These are phyloP conservation scores for Fusarium pseudoanthophilum DNA, from an alignment of 2,329 filamentous ascomycete genomes.

Conservation along the genomic window DNA sequence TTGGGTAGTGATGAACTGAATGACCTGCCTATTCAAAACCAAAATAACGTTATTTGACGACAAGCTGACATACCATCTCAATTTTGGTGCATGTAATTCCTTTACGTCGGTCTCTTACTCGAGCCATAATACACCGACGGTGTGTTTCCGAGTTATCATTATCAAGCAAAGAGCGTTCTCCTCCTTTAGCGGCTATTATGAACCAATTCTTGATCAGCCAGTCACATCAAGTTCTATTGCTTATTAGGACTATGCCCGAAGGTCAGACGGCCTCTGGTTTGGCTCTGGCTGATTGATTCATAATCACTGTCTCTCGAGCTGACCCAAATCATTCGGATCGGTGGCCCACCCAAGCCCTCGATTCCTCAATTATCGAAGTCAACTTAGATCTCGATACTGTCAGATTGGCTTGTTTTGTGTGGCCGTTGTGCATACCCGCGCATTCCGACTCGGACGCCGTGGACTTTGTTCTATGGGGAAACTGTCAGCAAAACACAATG, in stretches of 20 bases:
- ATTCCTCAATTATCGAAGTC: slow-evolving; percentile 3
- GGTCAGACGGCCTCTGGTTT: slow-evolving; percentile 8
- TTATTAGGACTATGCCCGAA: not conserved
- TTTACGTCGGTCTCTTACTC: not conserved
- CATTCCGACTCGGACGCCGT: slow-evolving; percentile 32
- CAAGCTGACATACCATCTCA: slow-evolving; percentile 30
- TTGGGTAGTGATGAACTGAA: slow-evolving; percentile 25
- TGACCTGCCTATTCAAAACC: slow-evolving; percentile 28
- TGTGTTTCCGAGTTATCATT: not conserved
- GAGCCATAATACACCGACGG: not conserved
- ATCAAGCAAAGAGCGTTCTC: slow-evolving; percentile 12
- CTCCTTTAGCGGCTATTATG: slow-evolving; percentile 4
- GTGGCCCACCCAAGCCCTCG: slow-evolving; percentile 4
- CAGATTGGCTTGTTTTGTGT: slow-evolving; percentile 12
- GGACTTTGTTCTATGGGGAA: not conserved
- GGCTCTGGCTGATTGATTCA: slow-evolving; percentile 15
- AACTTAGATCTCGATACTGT: slow-evolving; percentile 25
- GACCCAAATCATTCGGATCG: slow-evolving; percentile 11
- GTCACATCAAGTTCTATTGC: not conserved
- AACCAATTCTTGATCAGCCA: not conserved
- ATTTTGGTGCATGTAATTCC: not conserved
- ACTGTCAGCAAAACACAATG: slow-evolving; percentile 21
- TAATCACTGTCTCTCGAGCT: slow-evolving; percentile 16
- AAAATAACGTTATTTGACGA: slow-evolving; percentile 10
- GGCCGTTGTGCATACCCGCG: slow-evolving; percentile 15